Conservation (phyloP, 108 stramenopile genomes). For the Fistulifera pelliculosa region DNA sequence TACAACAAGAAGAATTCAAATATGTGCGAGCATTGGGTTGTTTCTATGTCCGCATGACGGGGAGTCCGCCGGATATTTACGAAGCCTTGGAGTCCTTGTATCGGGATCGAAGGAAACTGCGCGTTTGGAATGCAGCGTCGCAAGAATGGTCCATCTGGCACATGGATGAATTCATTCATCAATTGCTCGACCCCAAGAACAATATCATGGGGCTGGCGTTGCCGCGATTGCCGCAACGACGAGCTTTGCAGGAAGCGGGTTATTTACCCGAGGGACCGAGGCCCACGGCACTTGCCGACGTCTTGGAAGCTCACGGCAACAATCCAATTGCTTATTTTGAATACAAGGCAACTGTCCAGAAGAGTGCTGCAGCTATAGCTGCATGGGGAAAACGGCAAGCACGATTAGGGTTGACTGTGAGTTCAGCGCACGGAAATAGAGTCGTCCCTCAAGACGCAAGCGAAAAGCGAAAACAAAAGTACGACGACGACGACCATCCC, state of each 20-base stretch:
- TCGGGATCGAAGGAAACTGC: constrained; percentile 80
- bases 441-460: constrained; percentile 3
- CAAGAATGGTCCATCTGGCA: constrained; percentile 76
- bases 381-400: constrained; percentile 32
- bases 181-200: constrained; percentile 47
- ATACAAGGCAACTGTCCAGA: constrained; percentile 38
- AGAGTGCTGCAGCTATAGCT: constrained; percentile 35
- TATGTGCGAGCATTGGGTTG: constrained; percentile 91
- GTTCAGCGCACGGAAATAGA: constrained; percentile 16
- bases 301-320: constrained; percentile 39
- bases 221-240: constrained; percentile 81
- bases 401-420: constrained; percentile 14
- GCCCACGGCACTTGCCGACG: constrained; percentile 33
- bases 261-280: constrained; percentile 62
- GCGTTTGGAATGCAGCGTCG: constrained; percentile 16
- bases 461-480: constrained; percentile 11
- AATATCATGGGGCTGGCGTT: constrained; percentile 82
- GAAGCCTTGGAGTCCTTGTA: constrained; percentile 86
- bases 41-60: constrained; percentile 91
- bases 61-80: constrained; percentile 90
- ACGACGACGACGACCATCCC: constrained; percentile 8
- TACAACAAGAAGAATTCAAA: constrained; percentile 94
- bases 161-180: constrained; percentile 91
- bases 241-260: constrained; percentile 60
- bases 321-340: constrained; percentile 35